Conservation (phyloP, 306 rosid species). For the Citrullus amarus region DNA sequence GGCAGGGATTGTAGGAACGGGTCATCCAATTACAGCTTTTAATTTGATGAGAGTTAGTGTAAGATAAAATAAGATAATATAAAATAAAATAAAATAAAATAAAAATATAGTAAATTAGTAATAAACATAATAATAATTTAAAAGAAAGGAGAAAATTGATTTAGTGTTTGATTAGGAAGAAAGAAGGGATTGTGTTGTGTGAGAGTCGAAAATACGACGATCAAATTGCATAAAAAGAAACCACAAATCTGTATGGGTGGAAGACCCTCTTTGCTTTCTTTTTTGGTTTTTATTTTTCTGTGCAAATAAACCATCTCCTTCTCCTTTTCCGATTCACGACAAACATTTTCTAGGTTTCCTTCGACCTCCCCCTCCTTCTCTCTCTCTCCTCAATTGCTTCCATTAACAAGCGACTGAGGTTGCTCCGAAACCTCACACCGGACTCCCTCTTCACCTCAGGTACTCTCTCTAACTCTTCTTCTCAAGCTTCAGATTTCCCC, state of each 20-base stretch:
- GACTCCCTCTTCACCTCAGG: background rate
- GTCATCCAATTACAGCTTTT: no score
- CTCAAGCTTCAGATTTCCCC: constrained; percentile 1
- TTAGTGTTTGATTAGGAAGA: no score
- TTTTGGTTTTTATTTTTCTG: background rate
- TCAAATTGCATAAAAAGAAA: background rate
- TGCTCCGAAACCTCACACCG: background rate
- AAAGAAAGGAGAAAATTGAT: no score
- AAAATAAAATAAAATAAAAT: no score
- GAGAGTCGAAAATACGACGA: no score
- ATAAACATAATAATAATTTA: no score
- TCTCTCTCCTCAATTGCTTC: background rate
- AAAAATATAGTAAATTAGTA: no score
- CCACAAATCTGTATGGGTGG: background rate
- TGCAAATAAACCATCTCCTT: background rate
- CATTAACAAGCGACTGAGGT: background rate
- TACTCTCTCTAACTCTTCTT: background rate
- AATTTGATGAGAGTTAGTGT: no score
- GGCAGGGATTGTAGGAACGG: no score
- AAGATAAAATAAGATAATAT: no score
- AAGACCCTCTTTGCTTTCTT: background rate
- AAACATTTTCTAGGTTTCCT: constrained; percentile 4
- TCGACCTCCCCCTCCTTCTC: background rate
- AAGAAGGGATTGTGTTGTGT: no score
- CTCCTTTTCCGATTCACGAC: background rate